phyloP scores from a whole-genome alignment of 179 eudicot genomes.

The Heliamphora pulchella region DNA sequence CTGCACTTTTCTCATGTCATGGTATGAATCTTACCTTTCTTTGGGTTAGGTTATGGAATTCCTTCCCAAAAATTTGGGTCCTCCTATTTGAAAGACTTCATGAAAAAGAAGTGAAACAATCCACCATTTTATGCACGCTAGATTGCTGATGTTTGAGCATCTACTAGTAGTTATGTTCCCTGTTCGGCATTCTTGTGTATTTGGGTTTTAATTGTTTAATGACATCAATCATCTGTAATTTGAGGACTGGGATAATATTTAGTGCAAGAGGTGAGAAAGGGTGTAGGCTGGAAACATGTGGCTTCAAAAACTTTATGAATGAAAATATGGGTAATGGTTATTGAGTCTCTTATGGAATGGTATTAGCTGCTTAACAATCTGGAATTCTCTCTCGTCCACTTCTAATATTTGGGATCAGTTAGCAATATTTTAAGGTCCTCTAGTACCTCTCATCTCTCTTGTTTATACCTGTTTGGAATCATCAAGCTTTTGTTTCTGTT shows the following conservation, averaged over 20 bases:
- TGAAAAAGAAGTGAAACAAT: slow-evolving; percentile 6
- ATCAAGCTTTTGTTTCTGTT: not conserved
- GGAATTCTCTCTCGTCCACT: slow-evolving; percentile 3
- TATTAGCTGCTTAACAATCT: not conserved
- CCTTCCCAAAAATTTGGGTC: slow-evolving; percentile 6
- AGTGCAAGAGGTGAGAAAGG: not conserved
- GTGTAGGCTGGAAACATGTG: not conserved
- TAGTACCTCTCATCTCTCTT: not conserved
- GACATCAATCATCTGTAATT: not conserved
- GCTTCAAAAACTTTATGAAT: not conserved
- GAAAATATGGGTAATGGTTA: not conserved
- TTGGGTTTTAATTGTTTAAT: not conserved
- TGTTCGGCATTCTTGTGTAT: not conserved
- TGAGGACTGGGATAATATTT: not conserved
- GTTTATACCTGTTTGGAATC: not conserved
- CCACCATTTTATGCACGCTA: not conserved
- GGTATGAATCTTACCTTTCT: slow-evolving; percentile 38
- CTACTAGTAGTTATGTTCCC: not conserved
- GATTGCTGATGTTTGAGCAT: not conserved
- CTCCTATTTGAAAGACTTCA: not conserved
- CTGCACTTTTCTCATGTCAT: slow-evolving; percentile 88
- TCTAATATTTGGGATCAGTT: not conserved
- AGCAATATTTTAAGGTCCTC: not conserved
- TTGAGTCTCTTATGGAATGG: not conserved
- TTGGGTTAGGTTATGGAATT: slow-evolving; percentile 1